Percentiles rank a stretch among this genome's conserved stretches.
Conservation (phyloP, 306 rosid species). For the Leucaena leucocephala region DNA sequence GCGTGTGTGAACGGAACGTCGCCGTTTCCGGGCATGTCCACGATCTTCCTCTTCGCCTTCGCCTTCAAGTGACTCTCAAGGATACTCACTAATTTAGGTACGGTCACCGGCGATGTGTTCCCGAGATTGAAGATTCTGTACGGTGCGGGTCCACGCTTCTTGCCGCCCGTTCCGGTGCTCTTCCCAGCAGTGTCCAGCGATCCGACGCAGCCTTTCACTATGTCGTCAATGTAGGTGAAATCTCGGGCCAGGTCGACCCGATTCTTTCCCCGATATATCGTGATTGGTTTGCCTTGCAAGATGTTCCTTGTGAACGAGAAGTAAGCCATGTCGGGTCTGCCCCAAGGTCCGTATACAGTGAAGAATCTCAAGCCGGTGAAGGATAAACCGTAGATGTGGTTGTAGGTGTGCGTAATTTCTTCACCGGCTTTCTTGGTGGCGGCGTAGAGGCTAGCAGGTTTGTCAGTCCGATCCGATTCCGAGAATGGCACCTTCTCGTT, state of each 20-base stretch:
- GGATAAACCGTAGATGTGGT: constrained; percentile 72
- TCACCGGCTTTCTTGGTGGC: constrained; percentile 84
- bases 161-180: constrained; percentile 65
- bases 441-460: constrained; percentile 72
- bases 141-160: constrained; percentile 55
- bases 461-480: constrained; percentile 70
- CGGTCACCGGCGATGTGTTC: constrained; percentile 68
- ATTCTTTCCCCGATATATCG: constrained; percentile 55
- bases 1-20: constrained; percentile 77
- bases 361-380: constrained; percentile 70
- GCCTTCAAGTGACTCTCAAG: constrained; percentile 44
- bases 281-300: constrained; percentile 58
- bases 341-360: constrained; percentile 82
- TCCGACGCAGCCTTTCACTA: constrained; percentile 67
- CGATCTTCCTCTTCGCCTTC: constrained; percentile 58
- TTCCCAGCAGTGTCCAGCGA: constrained; percentile 60
- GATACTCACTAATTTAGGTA: constrained; percentile 53
- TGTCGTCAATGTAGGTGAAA: constrained; percentile 78
- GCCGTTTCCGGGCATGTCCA: constrained; percentile 68
- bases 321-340: constrained; percentile 79
- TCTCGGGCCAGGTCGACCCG: constrained; percentile 60
- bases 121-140: constrained; percentile 61
- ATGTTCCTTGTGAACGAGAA: constrained; percentile 69
- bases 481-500: constrained; percentile 75
- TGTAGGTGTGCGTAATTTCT: constrained; percentile 71